Percentiles rank a stretch among this genome's conserved stretches.
Evolutionary conservation across 768 basidiomycete genomes (phyloP).

Genomic region (Tephrocybe sp.): DNA sequence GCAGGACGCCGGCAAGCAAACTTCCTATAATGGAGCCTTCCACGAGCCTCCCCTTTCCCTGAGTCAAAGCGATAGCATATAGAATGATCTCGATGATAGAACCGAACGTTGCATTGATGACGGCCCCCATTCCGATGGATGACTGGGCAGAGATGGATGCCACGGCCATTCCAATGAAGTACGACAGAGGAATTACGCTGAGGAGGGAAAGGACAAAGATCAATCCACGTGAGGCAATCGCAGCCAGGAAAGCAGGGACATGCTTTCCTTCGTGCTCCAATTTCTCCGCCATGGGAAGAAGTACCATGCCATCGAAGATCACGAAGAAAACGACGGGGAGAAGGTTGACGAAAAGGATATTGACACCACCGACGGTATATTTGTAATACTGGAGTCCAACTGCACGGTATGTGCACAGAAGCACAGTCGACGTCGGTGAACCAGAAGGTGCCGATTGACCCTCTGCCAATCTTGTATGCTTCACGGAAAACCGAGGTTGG

Average conservation of each 20-base stretch:
- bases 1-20: constrained; percentile 89
- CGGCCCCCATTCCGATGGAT: constrained; percentile 98
- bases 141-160: constrained; percentile 98
- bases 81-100: constrained; percentile 97
- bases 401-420: constrained; percentile 94
- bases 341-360: constrained; percentile 97
- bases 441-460: constrained; percentile 89
- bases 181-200: constrained; percentile 94
- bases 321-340: constrained; percentile 92
- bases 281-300: constrained; percentile 69
- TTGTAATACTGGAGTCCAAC: constrained; percentile 94
- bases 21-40: constrained; percentile 97
- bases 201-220: constrained; percentile 84
- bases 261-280: constrained; percentile 50
- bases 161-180: constrained; percentile 99
- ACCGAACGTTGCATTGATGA: constrained; percentile 99
- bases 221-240: constrained; percentile 70
- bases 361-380: constrained; percentile 97
- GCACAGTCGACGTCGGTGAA: constrained; percentile 79
- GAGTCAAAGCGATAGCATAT: constrained; percentile 85
- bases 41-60: constrained; percentile 89
- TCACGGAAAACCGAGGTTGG: constrained; percentile 55
- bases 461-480: constrained; percentile 71
- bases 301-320: constrained; percentile 87
- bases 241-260: constrained; percentile 60